These are phyloP conservation scores for Lactarius hatsudake DNA, from an alignment of 768 basidiomycete genomes.

Conservation along the genomic window DNA sequence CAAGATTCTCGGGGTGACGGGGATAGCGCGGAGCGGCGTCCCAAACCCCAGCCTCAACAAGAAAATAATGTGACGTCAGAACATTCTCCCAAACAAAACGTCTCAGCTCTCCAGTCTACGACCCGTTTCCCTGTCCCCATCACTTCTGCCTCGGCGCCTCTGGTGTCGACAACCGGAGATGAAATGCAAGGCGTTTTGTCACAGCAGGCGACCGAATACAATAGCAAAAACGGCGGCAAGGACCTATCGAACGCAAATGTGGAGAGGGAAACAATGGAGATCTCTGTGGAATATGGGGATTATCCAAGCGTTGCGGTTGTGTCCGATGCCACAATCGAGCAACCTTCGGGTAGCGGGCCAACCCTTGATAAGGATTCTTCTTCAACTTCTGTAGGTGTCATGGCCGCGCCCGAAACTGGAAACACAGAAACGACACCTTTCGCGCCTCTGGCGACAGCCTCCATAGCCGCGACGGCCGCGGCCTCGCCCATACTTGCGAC, in stretches of 20 bases:
- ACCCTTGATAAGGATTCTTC: not conserved
- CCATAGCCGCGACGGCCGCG: not conserved
- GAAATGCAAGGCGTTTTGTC: not conserved
- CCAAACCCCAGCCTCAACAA: not conserved
- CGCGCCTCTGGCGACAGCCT: not conserved
- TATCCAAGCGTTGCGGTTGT: not conserved
- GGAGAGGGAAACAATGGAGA: not conserved
- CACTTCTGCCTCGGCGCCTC: not conserved
- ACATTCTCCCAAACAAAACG: not conserved
- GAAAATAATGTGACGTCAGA: not conserved
- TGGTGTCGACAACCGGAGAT: not conserved
- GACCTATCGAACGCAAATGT: not conserved
- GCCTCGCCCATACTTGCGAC: not conserved
- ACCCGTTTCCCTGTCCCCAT: not conserved
- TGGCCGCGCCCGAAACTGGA: not conserved
- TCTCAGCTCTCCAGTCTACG: not conserved
- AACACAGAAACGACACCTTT: not conserved
- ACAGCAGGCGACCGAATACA: not conserved
- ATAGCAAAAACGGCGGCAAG: not conserved
- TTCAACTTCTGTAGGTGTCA: not conserved
- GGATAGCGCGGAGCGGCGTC: not conserved
- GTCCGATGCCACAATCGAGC: slow-evolving; percentile 1
- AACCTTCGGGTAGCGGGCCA: not conserved
- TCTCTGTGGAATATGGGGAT: not conserved
- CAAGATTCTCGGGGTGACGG: slow-evolving; percentile 5